Percentiles rank a stretch among this genome's conserved stretches.
phyloP scores from a whole-genome alignment of 305 asterid species.

The Plantago coronopus region DNA sequence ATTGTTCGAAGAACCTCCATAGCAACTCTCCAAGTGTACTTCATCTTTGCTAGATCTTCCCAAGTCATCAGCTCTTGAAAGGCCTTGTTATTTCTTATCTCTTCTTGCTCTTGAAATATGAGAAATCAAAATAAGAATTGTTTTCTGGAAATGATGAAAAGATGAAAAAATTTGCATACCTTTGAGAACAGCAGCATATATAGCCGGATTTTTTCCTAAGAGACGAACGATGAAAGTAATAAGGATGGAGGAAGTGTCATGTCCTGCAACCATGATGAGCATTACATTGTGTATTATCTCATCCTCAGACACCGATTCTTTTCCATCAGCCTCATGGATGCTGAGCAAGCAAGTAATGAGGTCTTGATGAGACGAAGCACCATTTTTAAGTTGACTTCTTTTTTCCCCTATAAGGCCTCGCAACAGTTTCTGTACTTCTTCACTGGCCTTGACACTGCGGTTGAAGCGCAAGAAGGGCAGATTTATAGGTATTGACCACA shows the following conservation, averaged over 20 bases:
- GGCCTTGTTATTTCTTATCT: constrained; percentile 39
- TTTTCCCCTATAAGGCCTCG: constrained; percentile 48
- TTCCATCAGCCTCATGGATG: constrained; percentile 35
- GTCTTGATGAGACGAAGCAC: constrained; percentile 52
- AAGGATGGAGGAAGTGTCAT: constrained; percentile 63
- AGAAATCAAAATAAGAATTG: neutral
- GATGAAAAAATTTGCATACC: constrained; percentile 29
- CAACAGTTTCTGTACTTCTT: constrained; percentile 38
- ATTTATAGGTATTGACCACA: constrained; percentile 66
- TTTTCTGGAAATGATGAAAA: neutral
- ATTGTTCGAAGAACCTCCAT: constrained; percentile 55
- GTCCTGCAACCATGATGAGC: constrained; percentile 67
- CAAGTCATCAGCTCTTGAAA: constrained; percentile 45
- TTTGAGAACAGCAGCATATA: constrained; percentile 46
- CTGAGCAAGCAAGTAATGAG: constrained; percentile 67
- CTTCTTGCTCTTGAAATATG: constrained; percentile 54
- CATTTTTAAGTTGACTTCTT: constrained; percentile 36
- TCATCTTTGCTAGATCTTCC: constrained; percentile 74
- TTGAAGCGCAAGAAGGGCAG: constrained; percentile 61
- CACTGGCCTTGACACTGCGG: constrained; percentile 60
- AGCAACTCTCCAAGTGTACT: constrained; percentile 72
- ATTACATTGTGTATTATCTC: constrained; percentile 60
- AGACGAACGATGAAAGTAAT: constrained; percentile 52
- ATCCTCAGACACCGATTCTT: constrained; percentile 47
- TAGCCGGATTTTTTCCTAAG: constrained; percentile 40